These are phyloP conservation scores for Bipolaris victoriae DNA, from an alignment of 2,329 filamentous ascomycete species.

Conservation along the genomic window DNA sequence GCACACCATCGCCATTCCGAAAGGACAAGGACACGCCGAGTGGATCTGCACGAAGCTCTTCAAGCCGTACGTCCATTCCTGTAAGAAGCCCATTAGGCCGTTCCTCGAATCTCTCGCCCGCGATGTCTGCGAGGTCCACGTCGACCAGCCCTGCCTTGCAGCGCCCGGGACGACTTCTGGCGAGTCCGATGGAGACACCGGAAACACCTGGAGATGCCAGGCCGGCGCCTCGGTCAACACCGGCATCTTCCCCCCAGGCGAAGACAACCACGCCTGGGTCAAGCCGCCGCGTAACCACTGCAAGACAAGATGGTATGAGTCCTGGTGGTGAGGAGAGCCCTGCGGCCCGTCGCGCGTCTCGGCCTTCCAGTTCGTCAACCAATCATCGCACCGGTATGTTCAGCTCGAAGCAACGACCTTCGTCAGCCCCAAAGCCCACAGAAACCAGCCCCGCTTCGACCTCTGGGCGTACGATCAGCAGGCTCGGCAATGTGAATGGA, in stretches of 20 bases:
- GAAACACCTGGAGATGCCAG: conserved; percentile 39
- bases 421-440: conserved; percentile 28
- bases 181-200: conserved; percentile 41
- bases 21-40: conserved; percentile 26
- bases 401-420: conserved; percentile 36
- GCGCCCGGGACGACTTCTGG: conserved; percentile 32
- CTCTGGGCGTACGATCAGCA: conserved; percentile 30
- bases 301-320: conserved; percentile 27
- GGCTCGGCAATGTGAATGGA: conserved; percentile 33
- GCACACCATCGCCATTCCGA: conserved; percentile 44
- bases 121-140: conserved; percentile 27
- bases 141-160: conserved; percentile 43
- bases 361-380: conserved; percentile 40
- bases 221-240: conserved; percentile 25
- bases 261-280: conserved; percentile 32
- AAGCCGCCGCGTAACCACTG: conserved; percentile 30
- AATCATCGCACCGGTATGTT: conserved; percentile 41
- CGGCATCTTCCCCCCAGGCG: conserved; percentile 26
- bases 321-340: conserved; percentile 39
- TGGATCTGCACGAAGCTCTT: conserved; percentile 32
- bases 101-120: conserved; percentile 32
- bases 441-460: conserved; percentile 16
- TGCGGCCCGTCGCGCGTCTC: conserved; percentile 31
- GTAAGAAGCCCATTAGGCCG: conserved; percentile 45
- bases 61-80: conserved; percentile 43